Base-by-base conservation (phyloP, 805 yeast genomes). In the Wickerhamomyces ciferrii region DNA sequence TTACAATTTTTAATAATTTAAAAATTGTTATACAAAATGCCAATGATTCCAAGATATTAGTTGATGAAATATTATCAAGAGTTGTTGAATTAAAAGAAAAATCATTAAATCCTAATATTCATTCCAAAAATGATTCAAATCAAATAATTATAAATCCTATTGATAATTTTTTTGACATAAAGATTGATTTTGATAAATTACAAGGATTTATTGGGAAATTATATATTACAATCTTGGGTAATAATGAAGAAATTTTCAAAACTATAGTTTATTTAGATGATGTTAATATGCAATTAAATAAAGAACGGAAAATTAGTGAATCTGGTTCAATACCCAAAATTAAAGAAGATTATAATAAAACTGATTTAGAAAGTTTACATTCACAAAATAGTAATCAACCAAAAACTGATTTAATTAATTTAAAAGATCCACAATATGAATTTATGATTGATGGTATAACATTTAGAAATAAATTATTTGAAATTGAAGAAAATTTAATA, bases 381-480 rank as follows among this genome's bases (percentile, higher is more conserved):
- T 15, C 34, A 7, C 34, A 29, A 29, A 15, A 29, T 5, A n/a
- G 6, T 20, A 15, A 14, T 4, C 8, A n/a, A 9, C n/a, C 21
- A n/a, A 15, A 13, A 13, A 25, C 18, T 24, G 40, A 35, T 18
- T 5, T 3, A 14, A 11, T 11, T 9, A 18, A 15, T 35, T 6
- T 37, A 7, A 15, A n/a, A 18, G 57, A 53, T 34, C 38, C 44
- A 9, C 51, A 43, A 24, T 35, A 24, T 25, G 19, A 23, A 6
- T 39, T 47, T 27, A 39, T 40, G 8, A 17, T n/a, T 24, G 57
- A 58, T 42, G 48, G 49, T 10, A 39, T 42, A 2, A 38, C 34
- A 15, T 53, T 52, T 43, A 47, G 50, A 42, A 36, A 42, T 9
- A 25, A 41, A 3, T 20, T 52, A 1, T 7, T 43, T 2, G 27